phyloP scores from a whole-genome alignment of 2,329 filamentous ascomycete species.

The Ceratocystis harringtonii region DNA sequence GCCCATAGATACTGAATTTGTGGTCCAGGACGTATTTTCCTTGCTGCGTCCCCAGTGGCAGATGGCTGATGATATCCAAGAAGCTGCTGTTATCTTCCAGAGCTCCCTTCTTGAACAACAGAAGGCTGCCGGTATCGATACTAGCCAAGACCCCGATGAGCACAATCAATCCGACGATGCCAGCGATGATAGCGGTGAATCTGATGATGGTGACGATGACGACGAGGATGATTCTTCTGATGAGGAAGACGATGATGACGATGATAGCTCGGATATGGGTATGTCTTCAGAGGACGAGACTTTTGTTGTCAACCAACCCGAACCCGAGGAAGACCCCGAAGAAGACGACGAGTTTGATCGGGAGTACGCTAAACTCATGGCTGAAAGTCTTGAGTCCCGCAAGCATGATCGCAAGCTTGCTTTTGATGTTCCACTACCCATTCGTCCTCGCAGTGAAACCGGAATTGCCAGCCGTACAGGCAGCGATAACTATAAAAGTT shows the following conservation, averaged over 20 bases:
- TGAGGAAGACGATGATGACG: conserved; percentile 44
- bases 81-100: conserved; percentile 70
- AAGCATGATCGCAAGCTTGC: conserved; percentile 90
- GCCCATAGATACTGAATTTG: conserved; percentile 95
- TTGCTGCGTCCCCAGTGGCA: conserved; percentile 87
- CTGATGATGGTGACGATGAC: conserved; percentile 42
- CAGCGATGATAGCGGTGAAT: conserved; percentile 51
- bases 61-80: conserved; percentile 61
- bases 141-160: conserved; percentile 56
- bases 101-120: conserved; percentile 84
- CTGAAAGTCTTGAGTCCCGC: conserved; percentile 85
- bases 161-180: conserved; percentile 64
- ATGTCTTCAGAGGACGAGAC: conserved; percentile 61
- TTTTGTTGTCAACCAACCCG: conserved; percentile 79
- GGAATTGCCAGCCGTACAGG: conserved; percentile 12
- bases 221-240: conserved; percentile 43
- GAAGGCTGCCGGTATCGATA: conserved; percentile 60
- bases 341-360: conserved; percentile 95
- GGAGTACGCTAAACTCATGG: conserved; percentile 96
- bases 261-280: conserved; percentile 29
- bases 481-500: conserved; percentile 17
- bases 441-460: conserved; percentile 44
- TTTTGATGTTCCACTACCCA: conserved; percentile 94
- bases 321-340: conserved; percentile 82
- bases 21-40: conserved; percentile 82